These are phyloP conservation scores for Fennellomyces sp. DNA, from an alignment of 371 early-diverging fungal species.

Conservation along the genomic window DNA sequence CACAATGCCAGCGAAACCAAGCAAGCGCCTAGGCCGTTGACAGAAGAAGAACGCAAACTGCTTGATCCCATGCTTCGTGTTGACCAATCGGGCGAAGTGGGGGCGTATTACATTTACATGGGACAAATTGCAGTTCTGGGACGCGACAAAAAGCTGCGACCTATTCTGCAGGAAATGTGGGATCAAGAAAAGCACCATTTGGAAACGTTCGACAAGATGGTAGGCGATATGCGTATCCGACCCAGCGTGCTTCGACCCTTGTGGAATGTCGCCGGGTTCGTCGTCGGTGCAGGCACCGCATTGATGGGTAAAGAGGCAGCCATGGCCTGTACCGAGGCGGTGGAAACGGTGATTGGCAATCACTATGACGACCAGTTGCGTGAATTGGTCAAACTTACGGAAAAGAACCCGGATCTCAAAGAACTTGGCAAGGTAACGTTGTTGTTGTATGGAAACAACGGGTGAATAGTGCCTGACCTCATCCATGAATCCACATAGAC, in stretches of 20 bases:
- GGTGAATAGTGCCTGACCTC: background rate
- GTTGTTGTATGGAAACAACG: background rate
- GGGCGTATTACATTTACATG: constrained; percentile 93
- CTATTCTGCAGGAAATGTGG: constrained; percentile 91
- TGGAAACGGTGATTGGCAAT: constrained; percentile 95
- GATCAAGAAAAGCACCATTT: constrained; percentile 92
- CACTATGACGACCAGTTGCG: constrained; percentile 95
- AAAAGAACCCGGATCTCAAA: constrained; percentile 48
- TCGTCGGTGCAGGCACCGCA: constrained; percentile 88
- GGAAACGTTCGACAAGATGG: constrained; percentile 73
- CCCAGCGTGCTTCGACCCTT: constrained; percentile 87
- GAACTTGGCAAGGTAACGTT: constrained; percentile 63
- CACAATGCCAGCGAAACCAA: background rate
- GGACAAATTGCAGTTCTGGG: constrained; percentile 91
- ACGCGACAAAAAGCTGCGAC: constrained; percentile 67
- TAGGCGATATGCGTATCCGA: constrained; percentile 79
- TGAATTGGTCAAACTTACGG: constrained; percentile 64
- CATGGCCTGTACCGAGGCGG: constrained; percentile 98
- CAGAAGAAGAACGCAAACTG: constrained; percentile 27
- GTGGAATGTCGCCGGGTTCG: constrained; percentile 89
- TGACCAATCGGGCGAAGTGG: constrained; percentile 97
- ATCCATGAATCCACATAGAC: constrained; percentile 28
- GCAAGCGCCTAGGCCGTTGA: constrained; percentile 18
- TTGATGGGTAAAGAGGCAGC: constrained; percentile 92
- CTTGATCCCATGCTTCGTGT: constrained; percentile 83